Evolutionary conservation across 2,329 filamentous ascomycete genomes (phyloP), one percentile per base, ranked within the genome.

Genomic region (Clonostachys solani): DNA sequence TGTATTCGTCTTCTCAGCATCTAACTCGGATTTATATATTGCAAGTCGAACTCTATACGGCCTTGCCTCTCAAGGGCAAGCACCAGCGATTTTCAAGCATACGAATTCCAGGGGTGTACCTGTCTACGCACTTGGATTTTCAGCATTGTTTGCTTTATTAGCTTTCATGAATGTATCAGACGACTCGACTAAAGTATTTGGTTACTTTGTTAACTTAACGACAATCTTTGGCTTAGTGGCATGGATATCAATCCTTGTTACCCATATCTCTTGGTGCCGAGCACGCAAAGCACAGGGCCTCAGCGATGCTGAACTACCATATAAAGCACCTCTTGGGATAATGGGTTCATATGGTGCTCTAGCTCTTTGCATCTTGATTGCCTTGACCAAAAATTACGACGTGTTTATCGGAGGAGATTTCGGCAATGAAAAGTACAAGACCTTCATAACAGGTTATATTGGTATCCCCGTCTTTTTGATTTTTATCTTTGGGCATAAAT

Each of bases 311-410:
- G 65, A 68, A 40, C 68, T 87, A 50, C 78, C 81, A 1, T 91
- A 85, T 62, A 74, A 74, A 15, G 85, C 88, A 0, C 89, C 89
- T 0, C 75, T 92, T 15, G 87, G 89, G n/a, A 67, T 82, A n/a
- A n/a, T n/a, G n/a, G 89, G 89, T 12, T 89, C 84, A 0, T 82
- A 82, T 59, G 70, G 72, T 49, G 86, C 86, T 0, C 74, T 94
- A 3, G 69, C 74, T 58, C 84, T 90, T 68, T 90, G 86, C 67
- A 74, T 77, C 58, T 61, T 94, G 33, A 87, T 94, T 51, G 80
- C 85, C 2, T 61, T 95, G 45, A 92, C 89, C 60, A 95, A 94
- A 78, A 92, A 90, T 74, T 94, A 83, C 66, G 75, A 80, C 47
- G 84, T 86, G 49, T 94, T 94, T 65, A 73, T 81, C 51, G 62